A percentile compares a stretch with the other conserved stretches of the same genome.
Evolutionary conservation across 495 filamentous ascomycete species (phyloP).

Genomic region (Penicillium lagena): DNA sequence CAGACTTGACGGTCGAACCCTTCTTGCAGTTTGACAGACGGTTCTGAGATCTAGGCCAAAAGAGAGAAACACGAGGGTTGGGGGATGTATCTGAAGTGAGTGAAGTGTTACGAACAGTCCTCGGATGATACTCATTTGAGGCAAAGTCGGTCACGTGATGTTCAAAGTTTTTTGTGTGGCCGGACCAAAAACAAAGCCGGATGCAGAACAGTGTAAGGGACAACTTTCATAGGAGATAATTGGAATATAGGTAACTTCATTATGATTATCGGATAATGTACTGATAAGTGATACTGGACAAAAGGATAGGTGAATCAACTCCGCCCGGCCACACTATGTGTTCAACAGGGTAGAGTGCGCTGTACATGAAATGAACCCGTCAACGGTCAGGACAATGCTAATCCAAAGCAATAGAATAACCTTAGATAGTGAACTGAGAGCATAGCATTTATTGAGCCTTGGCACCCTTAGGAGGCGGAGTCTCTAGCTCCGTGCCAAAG

Average conservation of each 20-base stretch:
- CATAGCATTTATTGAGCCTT: conserved; percentile 48
- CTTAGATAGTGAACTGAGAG: not conserved
- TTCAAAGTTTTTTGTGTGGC: not conserved
- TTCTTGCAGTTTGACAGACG: conserved; percentile 15
- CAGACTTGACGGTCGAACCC: conserved; percentile 31
- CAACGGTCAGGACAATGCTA: no score
- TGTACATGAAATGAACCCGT: conserved; percentile 11
- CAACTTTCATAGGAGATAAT: no score
- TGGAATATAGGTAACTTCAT: conserved; percentile 8
- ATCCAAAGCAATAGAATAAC: not conserved
- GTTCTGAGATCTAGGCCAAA: not conserved
- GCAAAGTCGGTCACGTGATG: not conserved
- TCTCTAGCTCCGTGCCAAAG: conserved; percentile 77
- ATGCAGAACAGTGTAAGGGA: no score
- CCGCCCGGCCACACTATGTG: not conserved
- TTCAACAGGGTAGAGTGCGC: conserved; percentile 1
- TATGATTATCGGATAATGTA: conserved; percentile 33
- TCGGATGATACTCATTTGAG: no score
- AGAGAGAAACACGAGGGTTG: not conserved
- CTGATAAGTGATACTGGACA: conserved; percentile 16
- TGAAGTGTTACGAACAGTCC: no score
- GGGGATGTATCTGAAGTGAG: not conserved
- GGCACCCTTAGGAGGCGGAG: conserved; percentile 32
- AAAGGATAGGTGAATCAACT: conserved; percentile 4
- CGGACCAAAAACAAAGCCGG: not conserved